Percentiles rank a stretch among this genome's conserved stretches.
phyloP scores from a whole-genome alignment of 768 basidiomycete species.

The Agaricus subrufescens region DNA sequence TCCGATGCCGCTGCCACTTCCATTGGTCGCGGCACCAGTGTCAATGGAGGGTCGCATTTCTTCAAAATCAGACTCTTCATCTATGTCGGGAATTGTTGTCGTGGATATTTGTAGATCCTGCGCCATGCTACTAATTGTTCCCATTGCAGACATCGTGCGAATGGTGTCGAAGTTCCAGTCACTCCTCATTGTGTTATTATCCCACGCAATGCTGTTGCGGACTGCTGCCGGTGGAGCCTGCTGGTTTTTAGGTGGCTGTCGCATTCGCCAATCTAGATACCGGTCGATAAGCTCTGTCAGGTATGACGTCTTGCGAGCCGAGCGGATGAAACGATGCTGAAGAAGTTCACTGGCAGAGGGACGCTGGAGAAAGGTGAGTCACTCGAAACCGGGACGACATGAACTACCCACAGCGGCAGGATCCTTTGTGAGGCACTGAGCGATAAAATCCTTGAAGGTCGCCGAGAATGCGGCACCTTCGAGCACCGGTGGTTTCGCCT shows the following conservation, averaged over 20 bases:
- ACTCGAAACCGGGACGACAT: not conserved
- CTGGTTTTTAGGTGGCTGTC: slow-evolving; percentile 53
- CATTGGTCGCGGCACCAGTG: slow-evolving; percentile 59
- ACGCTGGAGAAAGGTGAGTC: slow-evolving; percentile 46
- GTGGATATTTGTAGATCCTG: slow-evolving; percentile 56
- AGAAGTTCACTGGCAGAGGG: slow-evolving; percentile 90
- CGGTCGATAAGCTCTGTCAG: slow-evolving; percentile 88
- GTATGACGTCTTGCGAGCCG: slow-evolving; percentile 76
- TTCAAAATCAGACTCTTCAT: slow-evolving; percentile 45
- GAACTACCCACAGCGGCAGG: slow-evolving; percentile 56
- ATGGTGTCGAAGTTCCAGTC: slow-evolving; percentile 97
- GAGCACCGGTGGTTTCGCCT: slow-evolving; percentile 87
- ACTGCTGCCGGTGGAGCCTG: slow-evolving; percentile 52
- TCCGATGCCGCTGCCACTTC: slow-evolving; percentile 55
- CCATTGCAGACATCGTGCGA: slow-evolving; percentile 67
- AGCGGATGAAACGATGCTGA: slow-evolving; percentile 88
- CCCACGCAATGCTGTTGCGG: slow-evolving; percentile 61
- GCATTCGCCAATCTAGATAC: slow-evolving; percentile 69
- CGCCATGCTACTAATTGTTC: slow-evolving; percentile 69
- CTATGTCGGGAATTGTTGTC: slow-evolving; percentile 41
- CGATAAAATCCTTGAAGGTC: slow-evolving; percentile 91
- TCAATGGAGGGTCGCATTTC: slow-evolving; percentile 49
- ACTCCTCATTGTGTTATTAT: slow-evolving; percentile 76
- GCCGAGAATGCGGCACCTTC: slow-evolving; percentile 75
- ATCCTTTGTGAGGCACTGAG: slow-evolving; percentile 90